Evolutionary conservation across 768 basidiomycete genomes (phyloP).

Genomic region (Rhodocollybia butyracea): DNA sequence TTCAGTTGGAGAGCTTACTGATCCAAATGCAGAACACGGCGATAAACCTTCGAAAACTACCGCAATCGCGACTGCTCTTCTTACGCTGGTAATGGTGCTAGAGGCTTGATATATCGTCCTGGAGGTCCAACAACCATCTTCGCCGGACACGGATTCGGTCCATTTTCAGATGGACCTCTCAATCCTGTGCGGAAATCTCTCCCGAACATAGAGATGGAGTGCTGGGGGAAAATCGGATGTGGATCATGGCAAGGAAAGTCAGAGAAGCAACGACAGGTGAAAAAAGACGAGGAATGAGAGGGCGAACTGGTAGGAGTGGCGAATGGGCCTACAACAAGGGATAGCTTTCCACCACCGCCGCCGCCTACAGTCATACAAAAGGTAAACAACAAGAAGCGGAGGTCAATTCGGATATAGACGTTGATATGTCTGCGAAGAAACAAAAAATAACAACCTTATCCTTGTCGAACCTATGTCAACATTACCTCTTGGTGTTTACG

Average conservation of each 20-base stretch:
- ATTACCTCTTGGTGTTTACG: conserved; percentile 70
- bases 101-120: conserved; percentile 77
- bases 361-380: neutral
- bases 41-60: conserved; percentile 28
- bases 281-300: too few relatives aligned
- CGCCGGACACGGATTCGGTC: conserved; percentile 78
- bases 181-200: conserved; percentile 81
- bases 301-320: conserved; percentile 43
- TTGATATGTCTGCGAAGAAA: conserved; percentile 21
- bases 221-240: conserved; percentile 92
- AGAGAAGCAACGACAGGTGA: conserved; percentile 66
- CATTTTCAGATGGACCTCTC: conserved; percentile 84
- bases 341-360: too few relatives aligned
- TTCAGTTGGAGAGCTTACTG: conserved; percentile 79
- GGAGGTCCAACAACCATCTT: conserved; percentile 94
- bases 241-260: conserved; percentile 65
- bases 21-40: conserved; percentile 56
- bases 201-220: conserved; percentile 77
- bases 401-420: conserved; percentile 20
- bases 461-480: conserved; percentile 11
- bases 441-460: conserved; percentile 24
- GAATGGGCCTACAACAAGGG: too few relatives aligned
- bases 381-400: conserved; percentile 22
- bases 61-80: neutral
- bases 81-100: conserved; percentile 39